phyloP scores from a whole-genome alignment of 2,329 filamentous ascomycete genomes.

The Microsporum ferrugineum region DNA sequence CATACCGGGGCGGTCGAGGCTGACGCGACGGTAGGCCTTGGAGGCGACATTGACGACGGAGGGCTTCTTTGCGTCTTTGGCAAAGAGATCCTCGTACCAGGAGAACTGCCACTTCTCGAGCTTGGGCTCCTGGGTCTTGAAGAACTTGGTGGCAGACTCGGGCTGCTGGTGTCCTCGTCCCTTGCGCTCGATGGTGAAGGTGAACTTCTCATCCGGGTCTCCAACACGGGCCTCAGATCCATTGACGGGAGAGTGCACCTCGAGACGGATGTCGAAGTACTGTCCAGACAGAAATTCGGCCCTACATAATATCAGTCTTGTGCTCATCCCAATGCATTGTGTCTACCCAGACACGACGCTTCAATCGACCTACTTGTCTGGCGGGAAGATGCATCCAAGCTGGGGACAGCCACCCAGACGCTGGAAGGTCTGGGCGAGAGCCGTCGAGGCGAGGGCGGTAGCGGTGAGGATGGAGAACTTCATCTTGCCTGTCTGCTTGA shows the following conservation, averaged over 20 bases:
- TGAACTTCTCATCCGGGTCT: constrained; percentile 55
- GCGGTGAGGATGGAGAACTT: constrained; percentile 18
- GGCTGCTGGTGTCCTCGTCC: constrained; percentile 33
- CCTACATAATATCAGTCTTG: constrained; percentile 23
- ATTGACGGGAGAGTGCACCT: constrained; percentile 71
- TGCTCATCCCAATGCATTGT: neutral
- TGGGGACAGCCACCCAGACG: constrained; percentile 46
- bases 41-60: constrained; percentile 69
- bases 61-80: constrained; percentile 55
- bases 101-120: constrained; percentile 72
- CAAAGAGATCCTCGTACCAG: constrained; percentile 80
- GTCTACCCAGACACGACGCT: neutral
- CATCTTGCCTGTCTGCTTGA: constrained; percentile 15
- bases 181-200: constrained; percentile 62
- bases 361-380: constrained; percentile 40
- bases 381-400: constrained; percentile 47
- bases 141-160: constrained; percentile 52
- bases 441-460: constrained; percentile 20
- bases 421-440: constrained; percentile 43
- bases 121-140: constrained; percentile 56
- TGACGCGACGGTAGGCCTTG: constrained; percentile 65
- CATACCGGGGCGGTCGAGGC: constrained; percentile 65
- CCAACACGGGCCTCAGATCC: constrained; percentile 68
- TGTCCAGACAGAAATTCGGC: constrained; percentile 75
- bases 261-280: constrained; percentile 71